These are phyloP conservation scores for Sambucus nigra DNA, from an alignment of 129 eudicot genomes.

Conservation along the genomic window DNA sequence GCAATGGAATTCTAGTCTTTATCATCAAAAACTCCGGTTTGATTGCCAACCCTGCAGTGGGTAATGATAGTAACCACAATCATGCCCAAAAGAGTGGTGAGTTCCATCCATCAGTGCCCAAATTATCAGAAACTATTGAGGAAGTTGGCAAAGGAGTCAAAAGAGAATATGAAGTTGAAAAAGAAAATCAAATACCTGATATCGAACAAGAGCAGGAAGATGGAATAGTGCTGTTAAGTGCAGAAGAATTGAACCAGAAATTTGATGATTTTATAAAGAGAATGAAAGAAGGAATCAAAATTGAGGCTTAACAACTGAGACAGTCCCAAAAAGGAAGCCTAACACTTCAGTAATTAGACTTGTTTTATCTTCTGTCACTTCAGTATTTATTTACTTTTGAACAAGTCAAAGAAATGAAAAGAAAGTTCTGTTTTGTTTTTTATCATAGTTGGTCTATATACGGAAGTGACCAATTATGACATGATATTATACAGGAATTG, in stretches of 20 bases:
- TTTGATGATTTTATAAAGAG: slow-evolving; percentile 44
- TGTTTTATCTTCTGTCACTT: background rate
- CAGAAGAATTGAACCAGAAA: slow-evolving; percentile 37
- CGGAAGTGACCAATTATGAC: too few species aligned
- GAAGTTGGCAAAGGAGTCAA: background rate
- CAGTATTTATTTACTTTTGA: background rate
- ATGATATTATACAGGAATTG: too few species aligned
- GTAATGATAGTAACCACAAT: background rate
- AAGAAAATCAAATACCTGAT: background rate
- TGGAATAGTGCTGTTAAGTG: slow-evolving; percentile 17
- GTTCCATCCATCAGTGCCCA: background rate
- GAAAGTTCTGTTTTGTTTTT: background rate
- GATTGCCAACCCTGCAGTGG: slow-evolving; percentile 8
- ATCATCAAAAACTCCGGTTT: slow-evolving; percentile 35
- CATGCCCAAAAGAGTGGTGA: background rate
- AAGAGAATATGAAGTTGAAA: background rate
- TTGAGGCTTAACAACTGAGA: background rate
- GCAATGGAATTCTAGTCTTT: slow-evolving; percentile 48
- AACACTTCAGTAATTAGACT: background rate
- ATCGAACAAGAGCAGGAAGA: slow-evolving; percentile 15
- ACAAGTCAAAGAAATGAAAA: background rate
- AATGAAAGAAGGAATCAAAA: slow-evolving; percentile 28
- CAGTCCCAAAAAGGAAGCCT: too few species aligned
- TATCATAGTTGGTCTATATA: too few species aligned
- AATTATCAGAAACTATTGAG: slow-evolving; percentile 1